phyloP scores from a whole-genome alignment of 805 yeast genomes.

The Metschnikowia vanudenii region DNA sequence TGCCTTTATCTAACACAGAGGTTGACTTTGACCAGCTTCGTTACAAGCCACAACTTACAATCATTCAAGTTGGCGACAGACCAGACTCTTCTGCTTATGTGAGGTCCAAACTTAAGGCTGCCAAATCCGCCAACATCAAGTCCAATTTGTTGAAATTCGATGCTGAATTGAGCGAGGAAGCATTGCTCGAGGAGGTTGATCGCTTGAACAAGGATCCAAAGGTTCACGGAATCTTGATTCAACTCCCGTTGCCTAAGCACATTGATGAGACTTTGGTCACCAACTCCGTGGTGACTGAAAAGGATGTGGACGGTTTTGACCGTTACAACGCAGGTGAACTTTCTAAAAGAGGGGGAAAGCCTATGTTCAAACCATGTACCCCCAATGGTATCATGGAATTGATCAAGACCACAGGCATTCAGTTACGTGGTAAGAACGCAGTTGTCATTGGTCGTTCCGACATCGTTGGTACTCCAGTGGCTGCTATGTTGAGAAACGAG shows the following conservation, averaged over 20 bases:
- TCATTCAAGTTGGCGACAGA: constrained; percentile 85
- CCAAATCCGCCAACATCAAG: constrained; percentile 73
- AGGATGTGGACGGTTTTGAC: constrained; percentile 96
- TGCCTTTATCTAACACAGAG: constrained; percentile 17
- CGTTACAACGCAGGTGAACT: constrained; percentile 87
- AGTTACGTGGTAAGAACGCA: constrained; percentile 74
- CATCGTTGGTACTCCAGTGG: constrained; percentile 93
- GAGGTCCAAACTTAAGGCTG: constrained; percentile 87
- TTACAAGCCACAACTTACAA: constrained; percentile 75
- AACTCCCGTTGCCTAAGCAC: constrained; percentile 82
- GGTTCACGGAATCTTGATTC: constrained; percentile 86
- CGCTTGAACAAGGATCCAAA: constrained; percentile 67
- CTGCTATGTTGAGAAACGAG: constrained; percentile 71
- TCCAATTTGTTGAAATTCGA: constrained; percentile 66
- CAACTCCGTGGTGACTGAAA: constrained; percentile 71
- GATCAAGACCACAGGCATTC: constrained; percentile 65
- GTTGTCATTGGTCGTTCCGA: constrained; percentile 95
- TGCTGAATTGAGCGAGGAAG: constrained; percentile 58
- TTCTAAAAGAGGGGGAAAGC: constrained; percentile 80
- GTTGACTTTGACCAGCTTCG: constrained; percentile 30
- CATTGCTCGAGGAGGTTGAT: constrained; percentile 56
- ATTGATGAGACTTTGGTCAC: constrained; percentile 79
- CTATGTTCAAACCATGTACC: constrained; percentile 88
- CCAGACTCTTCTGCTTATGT: constrained; percentile 93
- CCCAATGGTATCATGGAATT: constrained; percentile 90